Percentiles rank a stretch among this genome's conserved stretches.
Conservation (phyloP, 352 stramenopile genomes). For the Globisporangium middletonii region DNA sequence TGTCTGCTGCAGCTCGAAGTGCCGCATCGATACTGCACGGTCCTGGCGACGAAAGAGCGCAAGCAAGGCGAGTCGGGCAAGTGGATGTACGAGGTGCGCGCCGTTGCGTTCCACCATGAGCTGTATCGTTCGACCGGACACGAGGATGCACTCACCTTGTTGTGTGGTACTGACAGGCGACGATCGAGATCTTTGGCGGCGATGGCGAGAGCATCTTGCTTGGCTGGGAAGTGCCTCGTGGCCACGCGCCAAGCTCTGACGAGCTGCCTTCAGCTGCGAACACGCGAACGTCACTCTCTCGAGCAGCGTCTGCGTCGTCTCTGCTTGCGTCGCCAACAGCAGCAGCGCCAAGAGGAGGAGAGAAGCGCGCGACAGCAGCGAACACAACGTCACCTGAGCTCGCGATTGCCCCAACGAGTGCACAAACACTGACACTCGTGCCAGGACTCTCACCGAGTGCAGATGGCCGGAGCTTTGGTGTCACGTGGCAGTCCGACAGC, state of each 20-base stretch:
- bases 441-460: slow-evolving; percentile 50
- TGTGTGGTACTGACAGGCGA: slow-evolving; percentile 8
- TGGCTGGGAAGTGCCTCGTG: slow-evolving; percentile 66
- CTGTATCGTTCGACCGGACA: background rate
- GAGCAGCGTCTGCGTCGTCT: background rate
- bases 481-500: slow-evolving; percentile 71
- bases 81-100: slow-evolving; percentile 72
- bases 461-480: slow-evolving; percentile 54
- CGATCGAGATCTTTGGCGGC: slow-evolving; percentile 41
- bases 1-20: slow-evolving; percentile 63
- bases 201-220: slow-evolving; percentile 71
- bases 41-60: slow-evolving; percentile 62
- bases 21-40: slow-evolving; percentile 62
- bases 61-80: slow-evolving; percentile 63
- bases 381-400: background rate
- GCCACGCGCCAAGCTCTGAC: background rate
- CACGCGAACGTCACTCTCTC: background rate
- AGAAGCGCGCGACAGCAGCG: background rate
- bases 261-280: background rate
- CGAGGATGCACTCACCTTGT: background rate
- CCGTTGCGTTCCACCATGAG: background rate
- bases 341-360: background rate
- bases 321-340: background rate
- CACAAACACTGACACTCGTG: slow-evolving; percentile 21
- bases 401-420: background rate